These are phyloP conservation scores for Paecilomyces variotii DNA, from an alignment of 2,329 filamentous ascomycete species.

Conservation along the genomic window DNA sequence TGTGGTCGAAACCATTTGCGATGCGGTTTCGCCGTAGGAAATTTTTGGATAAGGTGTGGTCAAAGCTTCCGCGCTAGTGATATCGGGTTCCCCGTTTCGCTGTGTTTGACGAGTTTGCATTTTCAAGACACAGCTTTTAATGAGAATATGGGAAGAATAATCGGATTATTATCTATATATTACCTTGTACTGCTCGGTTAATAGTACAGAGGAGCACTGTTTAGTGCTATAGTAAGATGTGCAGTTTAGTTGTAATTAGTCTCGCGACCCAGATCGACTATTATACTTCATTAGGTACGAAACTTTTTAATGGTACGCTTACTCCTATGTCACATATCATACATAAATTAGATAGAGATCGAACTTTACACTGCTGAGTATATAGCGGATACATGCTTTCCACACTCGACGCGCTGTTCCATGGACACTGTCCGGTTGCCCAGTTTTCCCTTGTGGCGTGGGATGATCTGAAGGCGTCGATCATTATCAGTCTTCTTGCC, in stretches of 20 bases:
- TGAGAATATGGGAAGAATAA: no score
- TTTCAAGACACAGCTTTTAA: no score
- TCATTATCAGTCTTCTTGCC: slow-evolving; percentile 56
- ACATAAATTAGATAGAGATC: slow-evolving; percentile 5
- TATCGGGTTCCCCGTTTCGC: slow-evolving; percentile 1
- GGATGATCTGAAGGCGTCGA: slow-evolving; percentile 72
- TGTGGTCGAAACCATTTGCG: background rate
- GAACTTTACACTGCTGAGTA: slow-evolving; percentile 56
- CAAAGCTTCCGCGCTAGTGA: slow-evolving; percentile 21
- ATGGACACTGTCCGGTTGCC: slow-evolving; percentile 64
- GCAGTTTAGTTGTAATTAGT: background rate
- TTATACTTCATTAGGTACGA: slow-evolving; percentile 1
- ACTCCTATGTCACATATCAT: background rate
- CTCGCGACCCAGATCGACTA: background rate
- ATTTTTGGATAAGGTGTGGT: slow-evolving; percentile 31
- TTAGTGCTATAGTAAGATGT: no score
- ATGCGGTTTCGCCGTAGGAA: slow-evolving; percentile 10
- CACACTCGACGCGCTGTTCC: slow-evolving; percentile 85
- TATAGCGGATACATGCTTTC: slow-evolving; percentile 70
- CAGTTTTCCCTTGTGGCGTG: slow-evolving; percentile 60
- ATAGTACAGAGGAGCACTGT: no score
- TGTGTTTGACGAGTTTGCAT: slow-evolving; percentile 27
- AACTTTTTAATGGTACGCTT: background rate
- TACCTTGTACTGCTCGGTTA: no score
- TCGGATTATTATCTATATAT: no score